Percentiles rank a stretch among this genome's conserved stretches.
Conservation (phyloP, 1,139 yeast species). For the Yamadazyma trypodendri region DNA sequence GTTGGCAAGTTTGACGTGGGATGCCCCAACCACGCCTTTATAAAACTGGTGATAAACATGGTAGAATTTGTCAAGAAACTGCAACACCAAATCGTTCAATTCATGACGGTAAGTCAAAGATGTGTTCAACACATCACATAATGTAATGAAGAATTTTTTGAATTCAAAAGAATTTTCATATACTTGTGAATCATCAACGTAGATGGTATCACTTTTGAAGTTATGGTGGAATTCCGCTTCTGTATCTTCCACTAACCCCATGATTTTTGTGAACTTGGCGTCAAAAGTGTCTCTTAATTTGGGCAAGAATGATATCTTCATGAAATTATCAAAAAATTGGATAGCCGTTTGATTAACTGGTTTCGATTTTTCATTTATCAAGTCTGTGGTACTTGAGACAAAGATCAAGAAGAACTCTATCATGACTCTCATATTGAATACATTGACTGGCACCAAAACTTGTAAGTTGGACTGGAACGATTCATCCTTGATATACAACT, state of each 20-base stretch:
- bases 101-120: constrained; percentile 55
- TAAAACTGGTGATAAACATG: constrained; percentile 30
- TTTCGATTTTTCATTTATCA: constrained; percentile 28
- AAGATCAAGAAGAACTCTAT: constrained; percentile 61
- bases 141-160: constrained; percentile 47
- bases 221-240: constrained; percentile 4
- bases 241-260: constrained; percentile 21
- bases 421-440: constrained; percentile 80
- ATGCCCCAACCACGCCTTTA: constrained; percentile 27
- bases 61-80: constrained; percentile 32
- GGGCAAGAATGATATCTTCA: constrained; percentile 64
- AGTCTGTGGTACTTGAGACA: constrained; percentile 27
- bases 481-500: constrained; percentile 62
- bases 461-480: constrained; percentile 56
- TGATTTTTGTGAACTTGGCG: constrained; percentile 26
- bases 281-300: constrained; percentile 59
- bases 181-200: constrained; percentile 14
- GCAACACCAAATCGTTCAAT: constrained; percentile 47
- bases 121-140: constrained; percentile 60
- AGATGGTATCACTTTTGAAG: constrained; percentile 10
- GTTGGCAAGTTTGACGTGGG: constrained; percentile 19
- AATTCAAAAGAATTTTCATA: constrained; percentile 57
- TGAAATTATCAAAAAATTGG: constrained; percentile 62
- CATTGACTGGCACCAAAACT: constrained; percentile 67
- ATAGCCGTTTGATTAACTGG: constrained; percentile 25